phyloP scores from a whole-genome alignment of 176 grass and related monocot species.

The Saccharum spontaneum region DNA sequence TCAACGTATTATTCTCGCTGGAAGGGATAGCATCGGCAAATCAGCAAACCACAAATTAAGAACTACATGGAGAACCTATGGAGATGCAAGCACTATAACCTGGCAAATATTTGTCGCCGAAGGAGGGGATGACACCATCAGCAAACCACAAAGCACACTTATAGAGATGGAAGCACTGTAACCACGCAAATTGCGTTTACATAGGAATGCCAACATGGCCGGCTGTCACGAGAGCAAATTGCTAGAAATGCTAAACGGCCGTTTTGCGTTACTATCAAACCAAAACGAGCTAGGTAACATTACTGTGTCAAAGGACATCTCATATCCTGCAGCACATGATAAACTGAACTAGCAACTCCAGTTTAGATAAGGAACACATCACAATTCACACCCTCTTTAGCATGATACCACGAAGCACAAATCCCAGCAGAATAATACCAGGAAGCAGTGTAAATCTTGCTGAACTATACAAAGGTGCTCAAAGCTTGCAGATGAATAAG shows the following conservation, averaged over 20 bases:
- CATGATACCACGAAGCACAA: background rate
- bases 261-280: background rate
- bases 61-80: too few relatives aligned
- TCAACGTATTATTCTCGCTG: too few relatives aligned
- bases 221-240: background rate
- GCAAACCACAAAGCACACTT: background rate
- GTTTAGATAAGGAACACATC: background rate
- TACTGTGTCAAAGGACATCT: background rate
- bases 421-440: background rate
- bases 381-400: background rate
- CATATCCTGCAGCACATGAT: background rate
- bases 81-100: too few relatives aligned
- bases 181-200: background rate
- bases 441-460: background rate
- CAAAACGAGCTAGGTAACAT: background rate
- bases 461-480: conserved; percentile 27
- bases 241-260: background rate
- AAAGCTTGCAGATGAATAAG: background rate
- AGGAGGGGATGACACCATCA: background rate
- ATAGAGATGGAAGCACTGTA: background rate
- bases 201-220: background rate
- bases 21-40: too few relatives aligned
- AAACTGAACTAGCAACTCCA: background rate
- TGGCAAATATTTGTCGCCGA: too few relatives aligned
- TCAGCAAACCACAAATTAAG: too few relatives aligned